Evolutionary conservation across 1,284 basidiomycete genomes (phyloP).

Genomic region (Volvariella volvacea): DNA sequence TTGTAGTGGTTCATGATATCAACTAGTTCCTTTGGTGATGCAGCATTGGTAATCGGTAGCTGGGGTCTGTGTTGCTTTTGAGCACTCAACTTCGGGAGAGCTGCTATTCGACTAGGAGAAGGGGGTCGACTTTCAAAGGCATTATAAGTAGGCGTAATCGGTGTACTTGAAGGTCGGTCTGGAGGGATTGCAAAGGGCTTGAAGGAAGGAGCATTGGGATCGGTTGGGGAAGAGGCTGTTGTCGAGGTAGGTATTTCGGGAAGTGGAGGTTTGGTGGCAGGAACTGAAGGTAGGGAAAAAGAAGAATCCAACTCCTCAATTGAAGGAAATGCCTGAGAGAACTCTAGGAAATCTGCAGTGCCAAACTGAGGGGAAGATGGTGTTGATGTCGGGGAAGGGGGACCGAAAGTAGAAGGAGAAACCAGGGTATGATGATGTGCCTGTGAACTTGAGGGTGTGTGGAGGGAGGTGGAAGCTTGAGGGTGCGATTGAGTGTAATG

Average conservation of each 20-base stretch:
- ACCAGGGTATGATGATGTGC: slow-evolving; percentile 50
- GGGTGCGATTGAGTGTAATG: slow-evolving; percentile 25
- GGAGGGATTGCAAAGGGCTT: slow-evolving; percentile 35
- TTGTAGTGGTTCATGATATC: slow-evolving; percentile 59
- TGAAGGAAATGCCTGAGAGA: slow-evolving; percentile 59
- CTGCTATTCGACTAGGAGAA: slow-evolving; percentile 30
- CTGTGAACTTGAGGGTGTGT: slow-evolving; percentile 22
- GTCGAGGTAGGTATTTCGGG: too few species aligned
- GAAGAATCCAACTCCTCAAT: slow-evolving; percentile 64
- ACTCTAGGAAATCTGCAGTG: slow-evolving; percentile 41
- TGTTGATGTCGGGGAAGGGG: slow-evolving; percentile 64
- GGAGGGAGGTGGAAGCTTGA: slow-evolving; percentile 19
- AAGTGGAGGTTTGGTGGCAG: background rate
- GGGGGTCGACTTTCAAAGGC: slow-evolving; percentile 54
- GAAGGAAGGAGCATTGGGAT: slow-evolving; percentile 22
- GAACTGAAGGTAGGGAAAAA: slow-evolving; percentile 42
- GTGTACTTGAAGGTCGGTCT: slow-evolving; percentile 69
- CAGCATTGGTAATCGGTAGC: slow-evolving; percentile 43
- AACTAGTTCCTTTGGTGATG: slow-evolving; percentile 55
- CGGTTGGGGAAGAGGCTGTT: slow-evolving; percentile 22
- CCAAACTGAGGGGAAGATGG: slow-evolving; percentile 17
- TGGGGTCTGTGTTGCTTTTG: slow-evolving; percentile 29
- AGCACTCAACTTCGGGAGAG: slow-evolving; percentile 24
- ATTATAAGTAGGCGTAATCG: slow-evolving; percentile 52
- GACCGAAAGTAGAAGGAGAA: slow-evolving; percentile 59